Conservation (phyloP, 257 asterid species). For the Lantana camara region DNA sequence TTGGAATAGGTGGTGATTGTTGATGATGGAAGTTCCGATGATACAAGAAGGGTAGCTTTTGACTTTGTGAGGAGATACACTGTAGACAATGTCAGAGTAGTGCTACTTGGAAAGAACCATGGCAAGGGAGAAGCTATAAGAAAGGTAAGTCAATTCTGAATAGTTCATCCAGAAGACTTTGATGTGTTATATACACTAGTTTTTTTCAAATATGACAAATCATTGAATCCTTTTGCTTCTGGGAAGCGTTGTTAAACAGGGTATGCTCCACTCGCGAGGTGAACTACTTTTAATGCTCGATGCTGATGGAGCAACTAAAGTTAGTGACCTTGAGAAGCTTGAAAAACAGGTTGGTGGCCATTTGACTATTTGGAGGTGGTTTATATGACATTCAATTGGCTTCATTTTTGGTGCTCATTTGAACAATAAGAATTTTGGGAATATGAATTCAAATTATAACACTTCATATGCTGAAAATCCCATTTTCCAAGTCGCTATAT, state of each 20-base stretch:
- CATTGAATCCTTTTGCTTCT: slow-evolving; percentile 65
- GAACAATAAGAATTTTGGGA: neutral
- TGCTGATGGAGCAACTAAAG: slow-evolving; percentile 98
- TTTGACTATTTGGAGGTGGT: slow-evolving; percentile 25
- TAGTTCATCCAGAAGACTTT: slow-evolving; percentile 8
- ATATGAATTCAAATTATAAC: slow-evolving; percentile 8
- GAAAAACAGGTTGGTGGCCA: slow-evolving; percentile 81
- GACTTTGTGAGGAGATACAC: slow-evolving; percentile 80
- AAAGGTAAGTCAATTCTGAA: slow-evolving; percentile 72
- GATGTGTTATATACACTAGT: slow-evolving; percentile 11
- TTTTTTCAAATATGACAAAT: slow-evolving; percentile 28
- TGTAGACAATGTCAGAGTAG: slow-evolving; percentile 80
- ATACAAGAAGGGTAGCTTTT: slow-evolving; percentile 83
- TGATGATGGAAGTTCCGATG: slow-evolving; percentile 97
- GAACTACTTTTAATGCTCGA: slow-evolving; percentile 95
- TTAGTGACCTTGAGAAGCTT: slow-evolving; percentile 89
- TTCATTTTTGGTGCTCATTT: slow-evolving; percentile 15
- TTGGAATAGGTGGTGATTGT: slow-evolving; percentile 75
- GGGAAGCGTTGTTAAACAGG: slow-evolving; percentile 92
- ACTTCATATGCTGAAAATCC: neutral
- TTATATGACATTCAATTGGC: neutral
- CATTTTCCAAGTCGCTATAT: neutral
- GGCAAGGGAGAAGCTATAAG: slow-evolving; percentile 99
- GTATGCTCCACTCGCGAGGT: slow-evolving; percentile 99
- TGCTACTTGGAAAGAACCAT: slow-evolving; percentile 92